These are phyloP conservation scores for Trametes elegans DNA, from an alignment of 768 basidiomycete genomes.

Conservation along the genomic window DNA sequence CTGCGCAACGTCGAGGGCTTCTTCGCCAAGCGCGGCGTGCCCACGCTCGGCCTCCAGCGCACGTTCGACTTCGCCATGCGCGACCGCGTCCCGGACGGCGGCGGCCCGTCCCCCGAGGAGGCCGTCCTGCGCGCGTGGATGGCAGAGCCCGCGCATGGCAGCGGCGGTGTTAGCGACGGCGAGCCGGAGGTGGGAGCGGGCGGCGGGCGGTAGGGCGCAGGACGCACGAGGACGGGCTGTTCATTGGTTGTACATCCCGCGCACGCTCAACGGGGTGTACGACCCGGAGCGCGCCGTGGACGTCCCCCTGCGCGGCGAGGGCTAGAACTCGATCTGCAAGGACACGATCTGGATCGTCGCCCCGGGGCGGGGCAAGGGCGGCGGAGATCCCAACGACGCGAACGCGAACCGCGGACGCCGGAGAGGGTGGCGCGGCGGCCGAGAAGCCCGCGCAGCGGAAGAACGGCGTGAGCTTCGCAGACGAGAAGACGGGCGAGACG, in stretches of 20 bases:
- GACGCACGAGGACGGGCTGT: constrained; percentile 83
- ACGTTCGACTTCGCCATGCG: constrained; percentile 88
- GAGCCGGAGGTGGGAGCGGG: constrained; percentile 6
- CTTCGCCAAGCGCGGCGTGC: constrained; percentile 74
- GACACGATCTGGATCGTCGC: constrained; percentile 80
- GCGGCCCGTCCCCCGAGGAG: constrained; percentile 26
- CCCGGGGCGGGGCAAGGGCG: constrained; percentile 24
- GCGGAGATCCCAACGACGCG: constrained; percentile 12
- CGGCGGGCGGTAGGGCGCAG: constrained; percentile 10
- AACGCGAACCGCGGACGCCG: constrained; percentile 13
- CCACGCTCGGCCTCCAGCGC: constrained; percentile 71
- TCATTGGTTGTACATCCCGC: constrained; percentile 92
- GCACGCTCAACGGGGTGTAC: constrained; percentile 87
- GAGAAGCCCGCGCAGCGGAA: constrained; percentile 1
- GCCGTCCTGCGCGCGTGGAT: constrained; percentile 47
- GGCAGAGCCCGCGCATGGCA: constrained; percentile 39
- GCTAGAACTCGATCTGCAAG: constrained; percentile 78
- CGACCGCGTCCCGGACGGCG: constrained; percentile 42
- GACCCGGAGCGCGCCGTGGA: constrained; percentile 94
- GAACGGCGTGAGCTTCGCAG: constrained; percentile 15
- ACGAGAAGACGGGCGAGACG: constrained; percentile 17
- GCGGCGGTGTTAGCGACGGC: constrained; percentile 16
- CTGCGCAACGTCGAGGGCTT: constrained; percentile 93
- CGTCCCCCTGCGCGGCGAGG: constrained; percentile 66
- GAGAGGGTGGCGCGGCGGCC: background rate